phyloP scores from a whole-genome alignment of 805 yeast species.

The Yamadazyma akitaensis region DNA sequence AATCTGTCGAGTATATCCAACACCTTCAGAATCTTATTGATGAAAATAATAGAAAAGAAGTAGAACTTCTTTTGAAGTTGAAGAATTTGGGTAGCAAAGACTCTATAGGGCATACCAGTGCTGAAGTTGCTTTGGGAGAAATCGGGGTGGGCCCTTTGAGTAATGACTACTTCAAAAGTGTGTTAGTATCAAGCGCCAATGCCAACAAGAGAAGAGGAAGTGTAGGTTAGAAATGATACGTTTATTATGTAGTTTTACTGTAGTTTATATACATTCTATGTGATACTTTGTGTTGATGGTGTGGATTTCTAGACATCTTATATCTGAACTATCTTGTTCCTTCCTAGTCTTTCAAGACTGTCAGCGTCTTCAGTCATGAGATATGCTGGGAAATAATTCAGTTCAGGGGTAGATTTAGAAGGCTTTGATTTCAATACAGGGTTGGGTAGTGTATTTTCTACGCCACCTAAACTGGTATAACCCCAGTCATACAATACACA shows the following conservation, averaged over 20 bases:
- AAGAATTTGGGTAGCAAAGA: constrained; percentile 44
- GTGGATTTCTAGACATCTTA: neutral
- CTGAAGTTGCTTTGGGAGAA: constrained; percentile 69
- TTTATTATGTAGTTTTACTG: neutral
- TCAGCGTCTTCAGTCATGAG: constrained; percentile 56
- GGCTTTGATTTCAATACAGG: constrained; percentile 42
- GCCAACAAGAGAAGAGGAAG: constrained; percentile 23
- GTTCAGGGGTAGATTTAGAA: constrained; percentile 10
- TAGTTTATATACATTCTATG: neutral
- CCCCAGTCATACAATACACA: constrained; percentile 80
- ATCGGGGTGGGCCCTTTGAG: constrained; percentile 84
- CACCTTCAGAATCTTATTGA: constrained; percentile 70
- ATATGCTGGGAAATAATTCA: constrained; percentile 47
- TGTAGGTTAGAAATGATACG: neutral
- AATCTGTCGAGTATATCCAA: constrained; percentile 70
- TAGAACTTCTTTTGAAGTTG: constrained; percentile 61
- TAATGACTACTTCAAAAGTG: constrained; percentile 31
- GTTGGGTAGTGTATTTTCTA: constrained; percentile 65
- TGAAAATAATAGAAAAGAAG: constrained; percentile 73
- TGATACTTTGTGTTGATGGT: neutral
- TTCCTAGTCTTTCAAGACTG: constrained; percentile 51
- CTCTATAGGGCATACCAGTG: constrained; percentile 62
- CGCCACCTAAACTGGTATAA: constrained; percentile 87
- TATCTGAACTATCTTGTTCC: constrained; percentile 16
- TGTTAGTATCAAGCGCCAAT: constrained; percentile 22